phyloP scores from a whole-genome alignment of 164 flowering plant genomes.

The Sedum album region DNA sequence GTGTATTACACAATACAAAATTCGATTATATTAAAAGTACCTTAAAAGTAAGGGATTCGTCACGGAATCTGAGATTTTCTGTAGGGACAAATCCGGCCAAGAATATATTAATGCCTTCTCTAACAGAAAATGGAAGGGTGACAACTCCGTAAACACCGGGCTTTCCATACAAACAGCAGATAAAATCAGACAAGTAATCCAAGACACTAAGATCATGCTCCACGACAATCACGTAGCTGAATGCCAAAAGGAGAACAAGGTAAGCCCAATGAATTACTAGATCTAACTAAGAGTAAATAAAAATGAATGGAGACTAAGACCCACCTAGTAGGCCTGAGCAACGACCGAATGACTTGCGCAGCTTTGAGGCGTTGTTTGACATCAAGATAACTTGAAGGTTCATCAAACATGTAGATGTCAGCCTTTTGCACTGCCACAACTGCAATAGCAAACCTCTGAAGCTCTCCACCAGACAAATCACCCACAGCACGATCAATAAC shows the following conservation, averaged over 20 bases:
- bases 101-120: constrained; percentile 97
- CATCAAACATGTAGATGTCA: constrained; percentile 98
- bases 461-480: constrained; percentile 97
- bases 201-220: constrained; percentile 99
- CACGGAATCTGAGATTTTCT: constrained; percentile 90
- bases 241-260: constrained; percentile 9
- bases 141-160: constrained; percentile 99
- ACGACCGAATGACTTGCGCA: constrained; percentile 86
- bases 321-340: constrained; percentile 86
- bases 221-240: constrained; percentile 97
- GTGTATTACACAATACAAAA: neutral
- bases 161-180: constrained; percentile 97
- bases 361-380: constrained; percentile 99
- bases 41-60: constrained; percentile 73
- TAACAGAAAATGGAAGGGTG: constrained; percentile 94
- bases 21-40: neutral
- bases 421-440: constrained; percentile 95
- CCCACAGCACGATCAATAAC: constrained; percentile 93
- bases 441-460: constrained; percentile 97
- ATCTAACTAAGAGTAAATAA: neutral
- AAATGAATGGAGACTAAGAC: neutral
- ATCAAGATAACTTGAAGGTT: constrained; percentile 99
- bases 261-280: neutral
- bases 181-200: constrained; percentile 94
- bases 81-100: constrained; percentile 97